Percentiles rank a stretch among this genome's conserved stretches.
Conservation (phyloP, 768 basidiomycete genomes). For the Boletellus ananas region DNA sequence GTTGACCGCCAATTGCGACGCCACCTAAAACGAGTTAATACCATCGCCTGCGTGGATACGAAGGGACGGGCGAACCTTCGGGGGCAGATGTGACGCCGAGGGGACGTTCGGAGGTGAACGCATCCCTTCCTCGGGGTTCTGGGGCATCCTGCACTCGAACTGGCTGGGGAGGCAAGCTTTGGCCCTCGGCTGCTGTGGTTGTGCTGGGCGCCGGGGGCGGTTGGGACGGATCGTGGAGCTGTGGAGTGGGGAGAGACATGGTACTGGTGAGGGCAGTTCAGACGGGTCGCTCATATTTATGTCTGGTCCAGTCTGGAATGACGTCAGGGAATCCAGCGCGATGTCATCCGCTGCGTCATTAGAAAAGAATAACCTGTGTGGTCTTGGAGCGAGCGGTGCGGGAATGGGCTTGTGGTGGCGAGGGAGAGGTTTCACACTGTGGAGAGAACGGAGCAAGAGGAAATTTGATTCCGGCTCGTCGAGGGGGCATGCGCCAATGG, state of each 20-base stretch:
- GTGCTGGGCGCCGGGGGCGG: conserved; percentile 38
- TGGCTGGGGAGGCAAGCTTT: background rate
- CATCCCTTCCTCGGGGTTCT: conserved; percentile 15
- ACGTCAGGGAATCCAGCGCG: conserved; percentile 3
- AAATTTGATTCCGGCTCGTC: no score
- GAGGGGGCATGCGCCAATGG: no score
- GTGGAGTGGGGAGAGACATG: conserved; percentile 28
- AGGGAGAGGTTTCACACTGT: no score
- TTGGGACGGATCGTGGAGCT: conserved; percentile 46
- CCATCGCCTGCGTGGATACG: no score
- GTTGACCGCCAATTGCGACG: conserved; percentile 25
- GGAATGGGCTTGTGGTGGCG: no score
- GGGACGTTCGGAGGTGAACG: conserved; percentile 34
- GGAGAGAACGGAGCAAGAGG: no score
- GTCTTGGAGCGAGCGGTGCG: no score
- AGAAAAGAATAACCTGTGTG: no score
- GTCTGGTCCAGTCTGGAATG: background rate
- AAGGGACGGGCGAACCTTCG: conserved; percentile 23
- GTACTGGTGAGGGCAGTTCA: background rate
- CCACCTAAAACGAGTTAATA: conserved; percentile 16
- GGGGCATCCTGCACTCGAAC: background rate
- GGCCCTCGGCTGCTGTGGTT: background rate
- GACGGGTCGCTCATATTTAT: conserved; percentile 15
- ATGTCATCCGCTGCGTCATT: no score
- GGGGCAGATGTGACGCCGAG: conserved; percentile 35